Evolutionary conservation across 257 asterid species (phyloP), one percentile per base, ranked within the genome.

Genomic region (Solanum megistacrolobum): DNA sequence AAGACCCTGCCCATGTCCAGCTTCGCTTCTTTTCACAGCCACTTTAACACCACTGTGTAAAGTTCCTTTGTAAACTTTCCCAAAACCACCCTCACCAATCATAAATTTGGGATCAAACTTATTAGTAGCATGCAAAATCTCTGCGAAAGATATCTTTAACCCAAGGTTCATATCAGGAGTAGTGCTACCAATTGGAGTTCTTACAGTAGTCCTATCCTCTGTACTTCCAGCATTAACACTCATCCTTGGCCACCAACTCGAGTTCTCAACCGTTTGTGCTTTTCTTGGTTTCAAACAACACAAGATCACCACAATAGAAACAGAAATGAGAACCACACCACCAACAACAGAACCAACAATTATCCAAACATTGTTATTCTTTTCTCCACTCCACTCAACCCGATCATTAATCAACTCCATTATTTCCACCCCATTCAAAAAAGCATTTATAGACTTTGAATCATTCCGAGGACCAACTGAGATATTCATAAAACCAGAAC

Each of bases 21-120:
- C 91, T 82, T 92, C 92, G n/a, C 96, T 90, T 89, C 98, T 89
- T 81, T 94, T 94, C 6, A 94, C 92, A 2, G 98, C 98, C 25
- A 94, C 93, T 86, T 90, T 93, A 3, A 86, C 89, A 10, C 94
- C 94, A n/a, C 89, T 88, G 36, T 89, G 89, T 20, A 92, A 79
- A 34, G 31, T 86, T 39, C 95, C 97, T 66, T 90, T 91, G 88
- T 94, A 94, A 48, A 94, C 97, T 81, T 91, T 92, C 78, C 98
- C 98, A 43, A 94, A 94, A 12, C 98, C 98, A 21, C 98, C 98
- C 35, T 90, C 88, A 12, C 98, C 98, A 9, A 94, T 90, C 75
- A 92, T 82, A 87, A 89, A 36, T 7, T 83, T 89, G 2, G 90
- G 7, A 48, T 93, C 86, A 14, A 94, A 94, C 0, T 90, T 74